Conservation (phyloP, 192 early-diverging fungal genomes). For the Bifiguratus adelaidae region DNA sequence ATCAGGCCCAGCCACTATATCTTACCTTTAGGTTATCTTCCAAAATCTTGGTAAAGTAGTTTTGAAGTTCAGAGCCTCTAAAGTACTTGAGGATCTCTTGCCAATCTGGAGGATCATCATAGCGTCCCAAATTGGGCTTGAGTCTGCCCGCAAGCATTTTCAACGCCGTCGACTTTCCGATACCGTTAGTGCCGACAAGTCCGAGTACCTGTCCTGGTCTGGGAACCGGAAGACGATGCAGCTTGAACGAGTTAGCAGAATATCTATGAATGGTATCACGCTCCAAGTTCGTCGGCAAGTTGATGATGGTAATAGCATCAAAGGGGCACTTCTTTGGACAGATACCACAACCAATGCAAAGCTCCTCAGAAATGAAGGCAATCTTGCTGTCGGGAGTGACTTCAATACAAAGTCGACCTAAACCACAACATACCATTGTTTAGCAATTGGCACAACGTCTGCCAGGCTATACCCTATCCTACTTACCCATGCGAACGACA, state of each 20-base stretch:
- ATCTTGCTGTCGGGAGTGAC: slow-evolving; percentile 80
- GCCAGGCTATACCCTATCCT: not conserved
- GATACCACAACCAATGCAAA: slow-evolving; percentile 98
- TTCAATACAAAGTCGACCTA: slow-evolving; percentile 92
- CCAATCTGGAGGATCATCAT: slow-evolving; percentile 84
- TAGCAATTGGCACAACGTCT: not conserved
- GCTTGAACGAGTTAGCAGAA: slow-evolving; percentile 95
- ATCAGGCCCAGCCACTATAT: not conserved
- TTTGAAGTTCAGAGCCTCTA: slow-evolving; percentile 95
- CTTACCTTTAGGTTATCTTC: slow-evolving; percentile 83
- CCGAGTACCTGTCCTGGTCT: slow-evolving; percentile 95
- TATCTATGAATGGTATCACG: slow-evolving; percentile 94
- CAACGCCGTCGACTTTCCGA: slow-evolving; percentile 90
- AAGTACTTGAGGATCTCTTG: slow-evolving; percentile 93
- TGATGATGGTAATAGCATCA: slow-evolving; percentile 91
- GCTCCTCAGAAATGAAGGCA: slow-evolving; percentile 85
- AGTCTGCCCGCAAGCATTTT: slow-evolving; percentile 88
- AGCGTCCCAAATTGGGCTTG: slow-evolving; percentile 93
- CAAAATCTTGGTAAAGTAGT: slow-evolving; percentile 97
- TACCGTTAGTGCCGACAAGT: slow-evolving; percentile 95
- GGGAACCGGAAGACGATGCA: slow-evolving; percentile 90
- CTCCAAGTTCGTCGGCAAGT: slow-evolving; percentile 92
- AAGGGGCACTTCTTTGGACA: slow-evolving; percentile 97
- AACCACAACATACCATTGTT: not conserved
- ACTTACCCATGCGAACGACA: slow-evolving; percentile 91